Percentiles rank a stretch among this genome's conserved stretches.
Evolutionary conservation across 2,329 filamentous ascomycete genomes (phyloP).

Genomic region (Chaetoscypha palmicola): DNA sequence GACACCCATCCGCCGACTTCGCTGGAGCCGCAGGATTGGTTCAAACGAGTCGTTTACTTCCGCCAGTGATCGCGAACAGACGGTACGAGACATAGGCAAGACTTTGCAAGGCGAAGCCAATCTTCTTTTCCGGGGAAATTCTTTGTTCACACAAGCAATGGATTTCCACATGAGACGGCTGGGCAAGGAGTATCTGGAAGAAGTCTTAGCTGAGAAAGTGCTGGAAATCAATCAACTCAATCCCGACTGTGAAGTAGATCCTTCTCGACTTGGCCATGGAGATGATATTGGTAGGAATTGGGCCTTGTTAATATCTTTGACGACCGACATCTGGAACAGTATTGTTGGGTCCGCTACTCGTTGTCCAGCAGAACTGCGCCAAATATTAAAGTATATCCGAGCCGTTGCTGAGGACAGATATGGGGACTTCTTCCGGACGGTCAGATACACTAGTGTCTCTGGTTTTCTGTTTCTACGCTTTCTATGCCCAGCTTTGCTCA

Average conservation of each 20-base stretch:
- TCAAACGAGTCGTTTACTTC: conserved; percentile 63
- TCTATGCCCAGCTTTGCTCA: conserved; percentile 92
- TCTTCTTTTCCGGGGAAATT: conserved; percentile 90
- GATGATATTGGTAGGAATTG: conserved; percentile 81
- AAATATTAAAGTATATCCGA: conserved; percentile 83
- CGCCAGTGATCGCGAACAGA: conserved; percentile 57
- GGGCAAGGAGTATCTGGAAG: conserved; percentile 86
- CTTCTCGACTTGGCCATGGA: conserved; percentile 59
- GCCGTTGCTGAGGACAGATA: conserved; percentile 93
- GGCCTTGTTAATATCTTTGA: conserved; percentile 67
- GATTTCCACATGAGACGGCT: conserved; percentile 94
- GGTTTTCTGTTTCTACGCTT: conserved; percentile 92
- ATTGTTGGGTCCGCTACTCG: conserved; percentile 69
- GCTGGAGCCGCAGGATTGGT: conserved; percentile 63
- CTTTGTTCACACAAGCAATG: conserved; percentile 83
- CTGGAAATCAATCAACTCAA: conserved; percentile 85
- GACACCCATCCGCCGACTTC: conserved; percentile 63
- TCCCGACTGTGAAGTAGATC: conserved; percentile 91
- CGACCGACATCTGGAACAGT: conserved; percentile 76
- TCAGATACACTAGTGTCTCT: conserved; percentile 89
- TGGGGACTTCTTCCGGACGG: conserved; percentile 82
- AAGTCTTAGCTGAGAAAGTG: conserved; percentile 78
- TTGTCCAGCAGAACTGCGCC: conserved; percentile 73
- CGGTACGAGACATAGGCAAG: conserved; percentile 71
- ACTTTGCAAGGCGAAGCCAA: conserved; percentile 84